Evolutionary conservation across 169 alveolate species (phyloP).

Genomic region (Perkinsus olseni): DNA sequence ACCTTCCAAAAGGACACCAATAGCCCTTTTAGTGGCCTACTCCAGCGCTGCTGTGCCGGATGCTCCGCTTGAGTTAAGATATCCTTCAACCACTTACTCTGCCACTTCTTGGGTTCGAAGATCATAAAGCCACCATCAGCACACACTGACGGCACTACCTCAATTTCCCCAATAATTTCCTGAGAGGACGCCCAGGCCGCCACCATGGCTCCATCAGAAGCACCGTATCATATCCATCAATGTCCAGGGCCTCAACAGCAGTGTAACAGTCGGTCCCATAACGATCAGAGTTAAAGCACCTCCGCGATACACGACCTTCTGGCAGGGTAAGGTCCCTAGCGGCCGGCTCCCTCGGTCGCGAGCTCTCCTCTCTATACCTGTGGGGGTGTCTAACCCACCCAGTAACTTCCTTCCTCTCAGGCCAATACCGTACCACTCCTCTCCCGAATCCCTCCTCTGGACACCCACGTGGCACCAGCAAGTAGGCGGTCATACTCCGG

Average conservation of each 20-base stretch:
- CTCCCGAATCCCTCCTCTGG: too few species aligned
- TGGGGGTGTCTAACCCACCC: neutral
- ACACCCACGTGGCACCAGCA: neutral
- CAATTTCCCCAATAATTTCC: neutral
- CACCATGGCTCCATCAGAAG: neutral
- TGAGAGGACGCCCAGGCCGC: neutral
- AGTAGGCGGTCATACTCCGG: neutral
- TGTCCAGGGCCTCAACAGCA: neutral
- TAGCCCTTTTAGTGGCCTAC: neutral
- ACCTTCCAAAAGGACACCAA: neutral
- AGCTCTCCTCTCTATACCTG: neutral
- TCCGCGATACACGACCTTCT: neutral
- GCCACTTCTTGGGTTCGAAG: neutral
- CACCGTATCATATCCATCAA: neutral
- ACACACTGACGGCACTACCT: neutral
- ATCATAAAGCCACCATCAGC: neutral
- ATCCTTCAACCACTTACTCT: neutral
- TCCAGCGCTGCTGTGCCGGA: neutral
- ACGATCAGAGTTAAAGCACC: neutral
- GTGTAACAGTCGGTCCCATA: neutral
- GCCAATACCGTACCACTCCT: neutral
- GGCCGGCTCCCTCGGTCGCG: neutral
- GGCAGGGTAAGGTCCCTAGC: neutral
- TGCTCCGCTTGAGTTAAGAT: neutral
- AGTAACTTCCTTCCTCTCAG: neutral